phyloP scores from a whole-genome alignment of 2,329 filamentous ascomycete genomes.

The Sphaceloma murrayae region DNA sequence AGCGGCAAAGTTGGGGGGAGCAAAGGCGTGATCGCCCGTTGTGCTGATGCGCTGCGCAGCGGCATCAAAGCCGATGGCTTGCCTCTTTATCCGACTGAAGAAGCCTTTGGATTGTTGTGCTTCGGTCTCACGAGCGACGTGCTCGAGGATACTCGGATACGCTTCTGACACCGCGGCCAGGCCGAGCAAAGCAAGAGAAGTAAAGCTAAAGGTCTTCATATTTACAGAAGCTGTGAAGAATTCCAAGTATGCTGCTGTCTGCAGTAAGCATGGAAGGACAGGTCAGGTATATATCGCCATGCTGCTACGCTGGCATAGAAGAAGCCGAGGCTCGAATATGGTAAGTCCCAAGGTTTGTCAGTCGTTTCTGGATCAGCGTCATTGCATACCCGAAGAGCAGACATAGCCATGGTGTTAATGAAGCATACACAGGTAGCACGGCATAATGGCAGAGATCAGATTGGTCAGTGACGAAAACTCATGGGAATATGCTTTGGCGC shows the following conservation, averaged over 20 bases:
- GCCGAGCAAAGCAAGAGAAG: constrained; percentile 18
- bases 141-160: constrained; percentile 20
- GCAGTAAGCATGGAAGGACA: too few species aligned
- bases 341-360: constrained; percentile 1
- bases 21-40: constrained; percentile 24
- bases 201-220: constrained; percentile 20
- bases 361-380: constrained; percentile 1
- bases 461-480: background rate
- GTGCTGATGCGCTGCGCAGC: constrained; percentile 25
- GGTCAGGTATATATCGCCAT: too few species aligned
- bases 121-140: constrained; percentile 16
- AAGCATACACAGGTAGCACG: constrained; percentile 1
- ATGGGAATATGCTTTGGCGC: background rate
- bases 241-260: too few species aligned
- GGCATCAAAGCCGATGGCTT: constrained; percentile 24
- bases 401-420: background rate
- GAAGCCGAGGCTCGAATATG: too few species aligned
- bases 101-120: constrained; percentile 6
- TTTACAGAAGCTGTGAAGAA: background rate
- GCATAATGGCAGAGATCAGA: constrained; percentile 3
- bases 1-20: constrained; percentile 21
- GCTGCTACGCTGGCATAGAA: too few species aligned
- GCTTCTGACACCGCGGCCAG: constrained; percentile 18
- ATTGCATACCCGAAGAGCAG: background rate
- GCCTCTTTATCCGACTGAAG: constrained; percentile 8